These are phyloP conservation scores for Citrus hindsii DNA, from an alignment of 345 rosid species.

Conservation along the genomic window DNA sequence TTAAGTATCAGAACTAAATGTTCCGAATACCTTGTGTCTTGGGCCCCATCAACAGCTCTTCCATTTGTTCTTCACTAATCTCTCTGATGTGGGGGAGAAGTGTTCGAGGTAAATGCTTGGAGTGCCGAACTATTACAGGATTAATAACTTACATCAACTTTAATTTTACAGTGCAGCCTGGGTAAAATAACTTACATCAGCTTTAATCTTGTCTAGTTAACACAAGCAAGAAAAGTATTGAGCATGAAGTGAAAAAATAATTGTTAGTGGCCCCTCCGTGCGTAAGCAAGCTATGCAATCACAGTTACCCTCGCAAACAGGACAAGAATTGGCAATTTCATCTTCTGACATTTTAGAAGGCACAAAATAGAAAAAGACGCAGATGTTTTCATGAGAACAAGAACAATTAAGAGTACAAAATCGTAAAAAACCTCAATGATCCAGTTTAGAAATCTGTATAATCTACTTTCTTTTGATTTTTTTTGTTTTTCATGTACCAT, in stretches of 20 bases:
- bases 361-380: not conserved
- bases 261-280: slow-evolving; percentile 21
- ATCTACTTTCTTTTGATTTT: too few species aligned
- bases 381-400: not conserved
- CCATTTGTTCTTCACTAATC: slow-evolving; percentile 31
- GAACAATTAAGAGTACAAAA: not conserved
- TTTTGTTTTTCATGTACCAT: too few species aligned
- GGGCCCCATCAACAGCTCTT: slow-evolving; percentile 30
- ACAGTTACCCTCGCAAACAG: slow-evolving; percentile 27
- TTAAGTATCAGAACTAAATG: not conserved
- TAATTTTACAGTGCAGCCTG: slow-evolving; percentile 15
- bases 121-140: slow-evolving; percentile 20
- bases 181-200: not conserved
- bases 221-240: not conserved
- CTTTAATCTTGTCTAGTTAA: not conserved
- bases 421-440: not conserved
- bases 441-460: not conserved
- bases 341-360: slow-evolving; percentile 23
- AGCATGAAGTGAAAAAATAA: slow-evolving; percentile 19
- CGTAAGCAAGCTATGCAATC: slow-evolving; percentile 68
- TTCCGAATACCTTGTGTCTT: slow-evolving; percentile 23
- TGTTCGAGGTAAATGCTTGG: slow-evolving; percentile 17
- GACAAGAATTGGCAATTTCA: slow-evolving; percentile 38
- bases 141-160: not conserved
- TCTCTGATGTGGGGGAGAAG: slow-evolving; percentile 32